These are phyloP conservation scores for Musa beccarii DNA, from an alignment of 176 grass and related monocot genomes.

Conservation along the genomic window DNA sequence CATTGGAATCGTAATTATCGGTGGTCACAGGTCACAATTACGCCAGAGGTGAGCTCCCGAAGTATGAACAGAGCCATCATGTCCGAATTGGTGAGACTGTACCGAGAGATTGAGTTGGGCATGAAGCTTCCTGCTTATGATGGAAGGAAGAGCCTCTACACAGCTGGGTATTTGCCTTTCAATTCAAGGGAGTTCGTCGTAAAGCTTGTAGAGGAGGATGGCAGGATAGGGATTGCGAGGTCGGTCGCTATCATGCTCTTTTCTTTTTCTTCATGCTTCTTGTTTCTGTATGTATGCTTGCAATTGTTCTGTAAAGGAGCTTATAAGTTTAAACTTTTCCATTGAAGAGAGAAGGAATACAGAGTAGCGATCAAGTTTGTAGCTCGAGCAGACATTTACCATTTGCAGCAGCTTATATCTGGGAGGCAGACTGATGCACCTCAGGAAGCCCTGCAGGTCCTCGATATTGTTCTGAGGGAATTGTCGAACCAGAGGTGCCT, in stretches of 20 bases:
- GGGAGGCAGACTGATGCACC: conserved; percentile 75
- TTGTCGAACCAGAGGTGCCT: conserved; percentile 73
- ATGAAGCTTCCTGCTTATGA: conserved; percentile 26
- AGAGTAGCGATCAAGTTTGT: conserved; percentile 86
- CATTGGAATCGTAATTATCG: not conserved
- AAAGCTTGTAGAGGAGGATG: conserved; percentile 57
- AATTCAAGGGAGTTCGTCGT: conserved; percentile 75
- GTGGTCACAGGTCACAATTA: conserved; percentile 1
- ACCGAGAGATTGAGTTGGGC: conserved; percentile 24
- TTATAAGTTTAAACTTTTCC: no score
- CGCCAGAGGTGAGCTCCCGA: not conserved
- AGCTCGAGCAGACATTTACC: conserved; percentile 82
- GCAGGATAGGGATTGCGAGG: conserved; percentile 51
- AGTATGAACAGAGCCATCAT: conserved; percentile 24
- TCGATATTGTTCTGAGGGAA: conserved; percentile 88
- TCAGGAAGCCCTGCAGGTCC: conserved; percentile 84
- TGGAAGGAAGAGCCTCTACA: conserved; percentile 19
- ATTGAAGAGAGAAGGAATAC: conserved; percentile 72
- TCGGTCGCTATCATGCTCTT: not conserved
- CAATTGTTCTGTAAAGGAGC: no score
- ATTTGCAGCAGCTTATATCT: conserved; percentile 74
- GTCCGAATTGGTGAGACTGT: conserved; percentile 20
- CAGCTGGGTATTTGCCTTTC: conserved; percentile 3
- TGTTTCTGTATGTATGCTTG: no score
- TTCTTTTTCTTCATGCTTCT: not conserved